Conservation (phyloP, 2,329 filamentous ascomycete genomes). For the Talaromyces rugulosus region DNA sequence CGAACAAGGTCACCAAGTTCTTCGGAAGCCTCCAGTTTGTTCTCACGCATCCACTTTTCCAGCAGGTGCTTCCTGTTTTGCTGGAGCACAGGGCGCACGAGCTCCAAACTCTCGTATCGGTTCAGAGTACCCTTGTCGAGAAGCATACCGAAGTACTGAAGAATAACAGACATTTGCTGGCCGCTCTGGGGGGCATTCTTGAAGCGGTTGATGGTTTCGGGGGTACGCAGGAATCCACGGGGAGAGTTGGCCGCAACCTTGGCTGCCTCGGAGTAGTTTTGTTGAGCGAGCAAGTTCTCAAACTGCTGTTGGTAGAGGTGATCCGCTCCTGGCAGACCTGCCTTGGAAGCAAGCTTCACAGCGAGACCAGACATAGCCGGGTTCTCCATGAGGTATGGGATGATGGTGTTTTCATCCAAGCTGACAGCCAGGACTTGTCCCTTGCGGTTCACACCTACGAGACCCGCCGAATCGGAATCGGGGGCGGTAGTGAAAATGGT, state of each 20-base stretch:
- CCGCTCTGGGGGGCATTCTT: conserved; percentile 69
- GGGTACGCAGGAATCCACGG: conserved; percentile 87
- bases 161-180: conserved; percentile 82
- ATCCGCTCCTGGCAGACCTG: conserved; percentile 89
- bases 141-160: conserved; percentile 97
- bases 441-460: conserved; percentile 94
- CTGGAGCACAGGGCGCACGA: conserved; percentile 84
- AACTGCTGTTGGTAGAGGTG: conserved; percentile 91
- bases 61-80: conserved; percentile 94
- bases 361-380: conserved; percentile 90
- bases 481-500: conserved; percentile 94
- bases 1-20: conserved; percentile 93
- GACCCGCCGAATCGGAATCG: conserved; percentile 78
- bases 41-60: conserved; percentile 96
- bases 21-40: conserved; percentile 94
- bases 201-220: conserved; percentile 93
- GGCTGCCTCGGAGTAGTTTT: conserved; percentile 81
- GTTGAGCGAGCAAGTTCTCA: conserved; percentile 74
- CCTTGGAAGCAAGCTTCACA: conserved; percentile 92
- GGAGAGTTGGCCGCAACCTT: conserved; percentile 97
- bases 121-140: conserved; percentile 93
- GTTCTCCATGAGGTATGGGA: conserved; percentile 94
- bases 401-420: conserved; percentile 85
- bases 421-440: conserved; percentile 93
- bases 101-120: conserved; percentile 86